Conservation (phyloP, 2,329 filamentous ascomycete species). For the Epichloe sibirici region DNA sequence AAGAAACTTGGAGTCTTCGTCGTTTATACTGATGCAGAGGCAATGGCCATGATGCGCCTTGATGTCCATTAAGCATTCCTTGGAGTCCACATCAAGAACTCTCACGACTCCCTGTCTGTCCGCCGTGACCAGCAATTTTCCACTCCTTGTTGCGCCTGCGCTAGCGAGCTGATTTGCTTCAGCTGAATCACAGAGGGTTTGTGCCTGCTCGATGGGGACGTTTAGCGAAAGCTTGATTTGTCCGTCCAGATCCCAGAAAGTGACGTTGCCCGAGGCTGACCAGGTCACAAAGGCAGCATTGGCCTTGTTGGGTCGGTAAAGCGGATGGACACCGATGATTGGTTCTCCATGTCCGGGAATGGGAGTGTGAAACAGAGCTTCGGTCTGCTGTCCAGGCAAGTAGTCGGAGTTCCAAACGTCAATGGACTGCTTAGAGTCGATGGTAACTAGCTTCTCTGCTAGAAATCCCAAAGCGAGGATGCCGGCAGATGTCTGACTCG, state of each 20-base stretch:
- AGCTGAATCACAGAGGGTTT: slow-evolving; percentile 37
- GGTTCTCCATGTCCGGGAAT: slow-evolving; percentile 52
- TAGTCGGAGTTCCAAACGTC: slow-evolving; percentile 47
- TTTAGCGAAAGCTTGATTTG: slow-evolving; percentile 50
- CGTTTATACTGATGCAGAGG: slow-evolving; percentile 64
- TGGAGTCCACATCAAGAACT: slow-evolving; percentile 51
- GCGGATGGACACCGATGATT: slow-evolving; percentile 59
- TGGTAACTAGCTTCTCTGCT: slow-evolving; percentile 53
- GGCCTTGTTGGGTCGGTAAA: slow-evolving; percentile 47
- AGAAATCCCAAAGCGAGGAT: slow-evolving; percentile 60
- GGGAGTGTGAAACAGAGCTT: slow-evolving; percentile 34
- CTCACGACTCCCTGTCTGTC: slow-evolving; percentile 78
- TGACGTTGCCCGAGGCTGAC: slow-evolving; percentile 67
- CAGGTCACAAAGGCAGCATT: slow-evolving; percentile 77
- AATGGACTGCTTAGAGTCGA: slow-evolving; percentile 66
- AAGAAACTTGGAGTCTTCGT: slow-evolving; percentile 47
- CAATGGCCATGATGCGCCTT: slow-evolving; percentile 84
- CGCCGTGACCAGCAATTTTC: slow-evolving; percentile 62
- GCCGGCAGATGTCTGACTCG: slow-evolving; percentile 26
- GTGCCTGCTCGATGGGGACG: slow-evolving; percentile 55
- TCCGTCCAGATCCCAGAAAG: slow-evolving; percentile 73
- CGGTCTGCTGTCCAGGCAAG: slow-evolving; percentile 25
- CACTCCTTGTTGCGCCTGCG: slow-evolving; percentile 47
- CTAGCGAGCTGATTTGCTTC: slow-evolving; percentile 46
- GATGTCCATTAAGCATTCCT: slow-evolving; percentile 52